Conservation (phyloP, 768 basidiomycete species). For the Leucogyrophana mollusca region DNA sequence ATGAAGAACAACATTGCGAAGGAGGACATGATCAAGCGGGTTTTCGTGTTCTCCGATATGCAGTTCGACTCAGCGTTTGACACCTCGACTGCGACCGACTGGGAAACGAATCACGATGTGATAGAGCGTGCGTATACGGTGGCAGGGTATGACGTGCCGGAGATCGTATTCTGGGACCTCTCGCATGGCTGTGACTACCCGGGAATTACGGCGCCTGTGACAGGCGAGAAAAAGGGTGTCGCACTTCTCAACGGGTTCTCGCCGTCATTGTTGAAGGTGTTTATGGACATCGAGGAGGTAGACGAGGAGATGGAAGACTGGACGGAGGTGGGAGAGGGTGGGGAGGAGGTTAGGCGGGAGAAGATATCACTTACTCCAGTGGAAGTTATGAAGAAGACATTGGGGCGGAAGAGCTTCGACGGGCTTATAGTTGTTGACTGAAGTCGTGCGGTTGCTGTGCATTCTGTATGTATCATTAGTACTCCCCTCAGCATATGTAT, state of each 20-base stretch:
- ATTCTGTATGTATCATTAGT: slow-evolving; percentile 1
- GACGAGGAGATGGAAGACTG: slow-evolving; percentile 28
- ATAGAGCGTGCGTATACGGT: slow-evolving; percentile 52
- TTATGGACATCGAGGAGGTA: slow-evolving; percentile 53
- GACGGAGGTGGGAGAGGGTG: slow-evolving; percentile 35
- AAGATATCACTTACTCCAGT: slow-evolving; percentile 36
- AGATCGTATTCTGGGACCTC: slow-evolving; percentile 76
- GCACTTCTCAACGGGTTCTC: slow-evolving; percentile 72
- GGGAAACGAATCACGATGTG: slow-evolving; percentile 63
- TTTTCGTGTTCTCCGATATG: slow-evolving; percentile 81
- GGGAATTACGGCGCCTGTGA: slow-evolving; percentile 44
- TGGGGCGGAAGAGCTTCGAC: slow-evolving; percentile 51
- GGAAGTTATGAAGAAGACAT: slow-evolving; percentile 46
- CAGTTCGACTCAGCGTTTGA: slow-evolving; percentile 52
- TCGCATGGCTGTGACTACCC: slow-evolving; percentile 15
- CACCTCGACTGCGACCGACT: slow-evolving; percentile 19
- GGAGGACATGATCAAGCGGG: slow-evolving; percentile 73
- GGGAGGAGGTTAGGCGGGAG: slow-evolving; percentile 18
- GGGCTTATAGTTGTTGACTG: slow-evolving; percentile 58
- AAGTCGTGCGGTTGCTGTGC: not conserved
- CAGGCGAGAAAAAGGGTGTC: slow-evolving; percentile 55
- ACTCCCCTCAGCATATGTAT: too few species aligned
- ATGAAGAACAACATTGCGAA: slow-evolving; percentile 51
- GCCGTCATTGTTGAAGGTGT: slow-evolving; percentile 67
- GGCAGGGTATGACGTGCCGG: slow-evolving; percentile 70